Percentiles rank a stretch among this genome's conserved stretches.
These are phyloP conservation scores for Jaltomata sinuosa DNA, from an alignment of 257 asterid species.

Conservation along the genomic window DNA sequence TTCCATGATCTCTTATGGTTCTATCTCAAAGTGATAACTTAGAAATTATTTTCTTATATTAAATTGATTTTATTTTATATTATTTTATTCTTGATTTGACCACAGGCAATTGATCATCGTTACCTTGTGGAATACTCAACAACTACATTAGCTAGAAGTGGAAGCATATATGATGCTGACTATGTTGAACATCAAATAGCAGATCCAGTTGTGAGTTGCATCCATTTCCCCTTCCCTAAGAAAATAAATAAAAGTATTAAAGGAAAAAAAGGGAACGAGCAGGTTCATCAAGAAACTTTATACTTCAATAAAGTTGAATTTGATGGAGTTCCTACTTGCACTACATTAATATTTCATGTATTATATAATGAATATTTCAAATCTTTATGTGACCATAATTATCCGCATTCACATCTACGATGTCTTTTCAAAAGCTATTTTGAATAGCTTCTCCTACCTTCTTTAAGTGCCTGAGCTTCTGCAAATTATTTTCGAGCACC, in stretches of 20 bases:
- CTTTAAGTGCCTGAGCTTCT: not conserved
- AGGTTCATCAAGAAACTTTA: not conserved
- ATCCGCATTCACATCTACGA: not conserved
- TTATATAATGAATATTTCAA: not conserved
- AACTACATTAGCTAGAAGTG: conserved; percentile 45
- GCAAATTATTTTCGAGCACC: not conserved
- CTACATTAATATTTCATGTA: not conserved
- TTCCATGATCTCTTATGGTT: no score
- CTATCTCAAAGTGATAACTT: no score
- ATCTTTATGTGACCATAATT: not conserved
- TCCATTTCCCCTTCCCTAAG: not conserved
- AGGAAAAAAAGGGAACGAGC: not conserved
- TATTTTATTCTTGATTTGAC: not conserved
- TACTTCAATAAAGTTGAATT: not conserved
- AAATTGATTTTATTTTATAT: no score
- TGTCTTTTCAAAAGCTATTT: not conserved
- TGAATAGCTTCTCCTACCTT: not conserved
- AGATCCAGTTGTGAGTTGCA: conserved; percentile 60
- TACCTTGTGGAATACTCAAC: conserved; percentile 82
- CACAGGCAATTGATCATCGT: conserved; percentile 91
- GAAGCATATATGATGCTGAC: conserved; percentile 25
- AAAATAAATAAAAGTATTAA: not conserved
- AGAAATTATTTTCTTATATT: no score
- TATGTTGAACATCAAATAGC: conserved; percentile 45
- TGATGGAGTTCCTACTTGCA: not conserved